phyloP scores from a whole-genome alignment of 208 protist species.

The Trypanosoma mega region DNA sequence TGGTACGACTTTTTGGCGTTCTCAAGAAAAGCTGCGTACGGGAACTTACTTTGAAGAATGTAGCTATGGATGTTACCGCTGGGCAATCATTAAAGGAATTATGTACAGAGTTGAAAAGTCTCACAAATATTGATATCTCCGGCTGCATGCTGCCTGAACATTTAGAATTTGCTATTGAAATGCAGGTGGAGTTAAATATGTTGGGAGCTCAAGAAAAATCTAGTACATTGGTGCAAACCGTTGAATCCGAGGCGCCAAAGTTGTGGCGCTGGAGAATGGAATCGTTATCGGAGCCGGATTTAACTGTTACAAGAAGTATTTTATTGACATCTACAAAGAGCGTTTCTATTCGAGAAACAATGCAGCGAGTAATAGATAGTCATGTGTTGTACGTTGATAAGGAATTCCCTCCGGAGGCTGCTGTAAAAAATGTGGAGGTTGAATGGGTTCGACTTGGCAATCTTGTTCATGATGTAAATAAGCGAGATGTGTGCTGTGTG shows the following conservation, averaged over 20 bases:
- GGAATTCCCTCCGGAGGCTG: slow-evolving; percentile 27
- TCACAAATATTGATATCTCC: slow-evolving; percentile 34
- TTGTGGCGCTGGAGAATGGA: slow-evolving; percentile 15
- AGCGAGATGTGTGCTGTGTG: slow-evolving; percentile 24
- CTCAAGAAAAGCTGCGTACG: slow-evolving; percentile 39
- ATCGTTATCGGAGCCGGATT: slow-evolving; percentile 14
- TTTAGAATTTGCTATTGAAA: slow-evolving; percentile 34
- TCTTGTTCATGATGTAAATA: slow-evolving; percentile 15
- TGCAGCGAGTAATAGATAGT: slow-evolving; percentile 8
- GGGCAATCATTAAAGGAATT: slow-evolving; percentile 38
- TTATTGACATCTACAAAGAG: background rate
- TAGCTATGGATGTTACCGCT: slow-evolving; percentile 29
- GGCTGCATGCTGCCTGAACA: slow-evolving; percentile 34
- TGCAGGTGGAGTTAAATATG: slow-evolving; percentile 47
- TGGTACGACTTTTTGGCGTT: slow-evolving; percentile 30
- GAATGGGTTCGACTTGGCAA: slow-evolving; percentile 22
- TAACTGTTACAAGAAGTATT: background rate
- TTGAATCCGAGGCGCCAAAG: slow-evolving; percentile 24
- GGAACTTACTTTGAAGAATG: slow-evolving; percentile 37
- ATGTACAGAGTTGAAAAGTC: slow-evolving; percentile 29
- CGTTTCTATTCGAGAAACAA: slow-evolving; percentile 3
- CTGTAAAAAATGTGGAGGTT: slow-evolving; percentile 24
- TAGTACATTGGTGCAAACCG: slow-evolving; percentile 11
- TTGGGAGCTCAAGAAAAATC: slow-evolving; percentile 20
- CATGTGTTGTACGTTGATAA: slow-evolving; percentile 26